Base-by-base conservation (phyloP, 179 eudicot genomes). In the Actinidia arguta region DNA sequence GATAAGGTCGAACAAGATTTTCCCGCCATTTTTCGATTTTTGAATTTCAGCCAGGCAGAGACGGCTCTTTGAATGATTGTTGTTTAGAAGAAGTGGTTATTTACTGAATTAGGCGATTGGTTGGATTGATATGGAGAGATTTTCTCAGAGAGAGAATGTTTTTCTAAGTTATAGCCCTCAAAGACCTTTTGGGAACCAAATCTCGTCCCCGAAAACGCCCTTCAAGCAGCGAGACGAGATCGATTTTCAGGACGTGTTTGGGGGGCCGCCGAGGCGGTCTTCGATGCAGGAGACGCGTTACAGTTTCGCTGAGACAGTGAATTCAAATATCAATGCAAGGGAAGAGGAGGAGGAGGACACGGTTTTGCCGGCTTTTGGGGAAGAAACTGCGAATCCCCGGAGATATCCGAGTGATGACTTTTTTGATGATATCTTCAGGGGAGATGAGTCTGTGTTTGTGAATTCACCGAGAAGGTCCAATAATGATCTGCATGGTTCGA, bases 201-300 rank as follows among this genome's bases (percentile, higher is more conserved):
- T 62, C 48, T 56, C 80, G 70, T 52, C 74, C 3, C 62, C 85
- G 4, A 78, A 61, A 5, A 24, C 52, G 24, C 54, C 78, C 2
- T 36, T 67, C 22, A 76, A 86, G 22, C 68, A 76, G 70, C 75
- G 93, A 9, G 98, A 92, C 42, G 42, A 39, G 22, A 84, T 93
- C 27, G 98, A 96, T 84, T 96, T 93, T 55, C 85, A 90, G 62
- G 99, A 96, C 70, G 99, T 96, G 6, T 96, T 96, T 76, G 99
- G 99, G 1, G 99, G 99, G 7, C 99, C 99, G 25, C 99, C 99
- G 2, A 87, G 93, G 89, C 86, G 94, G 54, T 88, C 83, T 44
- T 91, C 96, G 46, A 68, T 80, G 75, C 91, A 86, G 24, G 97
- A 92, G 64, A 80, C 24, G 71, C 85, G 88, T n/a, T 78, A 84